Evolutionary conservation across 768 basidiomycete genomes (phyloP).

Genomic region (Leccinellum albellum): DNA sequence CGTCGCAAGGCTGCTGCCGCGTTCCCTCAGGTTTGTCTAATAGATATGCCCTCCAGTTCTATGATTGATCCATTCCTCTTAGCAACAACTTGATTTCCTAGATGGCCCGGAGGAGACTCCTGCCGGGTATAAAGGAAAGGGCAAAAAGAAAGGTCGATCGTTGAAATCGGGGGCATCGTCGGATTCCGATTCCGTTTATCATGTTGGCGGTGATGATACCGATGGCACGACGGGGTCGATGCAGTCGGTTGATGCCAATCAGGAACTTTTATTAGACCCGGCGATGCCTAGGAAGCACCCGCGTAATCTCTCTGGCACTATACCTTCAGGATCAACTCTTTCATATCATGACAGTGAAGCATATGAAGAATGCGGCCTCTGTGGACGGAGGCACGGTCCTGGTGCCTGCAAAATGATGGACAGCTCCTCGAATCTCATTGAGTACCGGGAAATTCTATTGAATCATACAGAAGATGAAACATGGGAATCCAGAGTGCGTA

Average conservation of each 20-base stretch:
- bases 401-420: slow-evolving; percentile 62
- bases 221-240: slow-evolving; percentile 26
- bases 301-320: neutral
- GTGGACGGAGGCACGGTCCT: slow-evolving; percentile 48
- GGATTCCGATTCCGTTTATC: slow-evolving; percentile 35
- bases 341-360: neutral
- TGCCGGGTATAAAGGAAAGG: slow-evolving; percentile 33
- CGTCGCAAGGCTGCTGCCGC: slow-evolving; percentile 65
- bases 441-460: slow-evolving; percentile 66
- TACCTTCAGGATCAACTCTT: slow-evolving; percentile 4
- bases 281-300: slow-evolving; percentile 4
- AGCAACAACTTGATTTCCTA: slow-evolving; percentile 32
- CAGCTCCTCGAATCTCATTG: slow-evolving; percentile 59
- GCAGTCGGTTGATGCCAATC: slow-evolving; percentile 3
- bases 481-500: slow-evolving; percentile 56
- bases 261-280: neutral
- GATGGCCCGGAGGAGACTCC: slow-evolving; percentile 38
- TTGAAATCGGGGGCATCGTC: slow-evolving; percentile 33
- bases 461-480: slow-evolving; percentile 63
- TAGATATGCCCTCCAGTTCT: neutral
- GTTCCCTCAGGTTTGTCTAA: slow-evolving; percentile 33
- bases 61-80: slow-evolving; percentile 2
- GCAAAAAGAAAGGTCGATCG: slow-evolving; percentile 32
- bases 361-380: slow-evolving; percentile 52
- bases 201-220: slow-evolving; percentile 17